phyloP scores from a whole-genome alignment of 345 rosid genomes.

The Barbarea vulgaris region DNA sequence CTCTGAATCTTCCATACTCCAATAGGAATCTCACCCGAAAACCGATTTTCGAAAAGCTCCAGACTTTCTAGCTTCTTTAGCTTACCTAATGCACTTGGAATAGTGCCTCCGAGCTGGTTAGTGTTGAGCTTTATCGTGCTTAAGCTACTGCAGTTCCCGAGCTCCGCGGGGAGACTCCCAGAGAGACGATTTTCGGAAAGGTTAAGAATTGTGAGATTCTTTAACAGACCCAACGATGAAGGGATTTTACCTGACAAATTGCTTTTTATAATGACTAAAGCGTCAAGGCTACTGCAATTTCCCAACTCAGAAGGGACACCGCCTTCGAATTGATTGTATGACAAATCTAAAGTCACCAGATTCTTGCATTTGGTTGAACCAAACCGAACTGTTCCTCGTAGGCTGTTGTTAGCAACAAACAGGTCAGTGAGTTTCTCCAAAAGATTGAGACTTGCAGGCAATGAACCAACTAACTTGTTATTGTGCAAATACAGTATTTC shows the following conservation, averaged over 20 bases:
- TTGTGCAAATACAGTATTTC: constrained; percentile 48
- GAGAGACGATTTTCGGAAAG: constrained; percentile 63
- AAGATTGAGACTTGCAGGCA: constrained; percentile 57
- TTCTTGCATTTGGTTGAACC: constrained; percentile 56
- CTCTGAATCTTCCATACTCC: constrained; percentile 64
- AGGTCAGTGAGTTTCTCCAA: constrained; percentile 57
- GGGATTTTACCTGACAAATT: constrained; percentile 64
- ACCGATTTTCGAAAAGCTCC: constrained; percentile 54
- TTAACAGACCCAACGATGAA: constrained; percentile 58
- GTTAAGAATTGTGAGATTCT: constrained; percentile 55
- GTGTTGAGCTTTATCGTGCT: constrained; percentile 40
- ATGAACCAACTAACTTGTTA: constrained; percentile 58
- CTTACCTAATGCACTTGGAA: constrained; percentile 61
- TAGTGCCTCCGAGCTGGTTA: constrained; percentile 62
- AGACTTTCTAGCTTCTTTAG: constrained; percentile 56
- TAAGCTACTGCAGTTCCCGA: constrained; percentile 67
- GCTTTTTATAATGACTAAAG: constrained; percentile 45
- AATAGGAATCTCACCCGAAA: constrained; percentile 69
- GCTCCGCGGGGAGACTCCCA: constrained; percentile 62
- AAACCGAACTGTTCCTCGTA: constrained; percentile 55
- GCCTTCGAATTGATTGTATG: constrained; percentile 58
- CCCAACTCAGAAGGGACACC: constrained; percentile 57
- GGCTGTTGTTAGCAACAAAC: constrained; percentile 45
- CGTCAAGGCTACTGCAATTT: constrained; percentile 58
- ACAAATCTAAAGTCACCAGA: constrained; percentile 52